A percentile compares a stretch with the other conserved stretches of the same genome.
phyloP scores from a whole-genome alignment of 2,329 filamentous ascomycete species.

The Proliferodiscus dingleyae region DNA sequence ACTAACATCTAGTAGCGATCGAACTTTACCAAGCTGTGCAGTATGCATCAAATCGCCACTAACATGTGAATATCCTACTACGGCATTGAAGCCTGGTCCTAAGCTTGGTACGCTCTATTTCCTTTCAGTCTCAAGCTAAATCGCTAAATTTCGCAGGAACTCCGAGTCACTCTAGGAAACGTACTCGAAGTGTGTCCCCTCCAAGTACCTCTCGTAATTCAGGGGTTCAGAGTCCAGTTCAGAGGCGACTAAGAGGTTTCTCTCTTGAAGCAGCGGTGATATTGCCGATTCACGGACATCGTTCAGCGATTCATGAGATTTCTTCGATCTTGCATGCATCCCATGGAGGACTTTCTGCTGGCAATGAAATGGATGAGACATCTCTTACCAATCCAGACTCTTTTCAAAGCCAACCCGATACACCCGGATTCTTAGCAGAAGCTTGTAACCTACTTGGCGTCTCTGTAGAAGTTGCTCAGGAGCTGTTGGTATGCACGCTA shows the following conservation, averaged over 20 bases:
- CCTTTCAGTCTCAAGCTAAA: not conserved
- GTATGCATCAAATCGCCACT: not conserved
- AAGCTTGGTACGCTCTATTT: slow-evolving; percentile 1
- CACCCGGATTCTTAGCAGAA: not conserved
- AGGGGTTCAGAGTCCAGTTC: not conserved
- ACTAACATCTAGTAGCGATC: not conserved
- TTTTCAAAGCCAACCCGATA: not conserved
- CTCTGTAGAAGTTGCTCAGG: not conserved
- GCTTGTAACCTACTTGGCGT: not conserved
- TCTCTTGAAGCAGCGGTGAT: not conserved
- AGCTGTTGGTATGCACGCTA: not conserved
- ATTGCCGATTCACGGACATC: not conserved
- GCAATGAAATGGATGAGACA: not conserved
- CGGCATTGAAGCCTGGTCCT: slow-evolving; percentile 1
- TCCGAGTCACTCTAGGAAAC: not conserved
- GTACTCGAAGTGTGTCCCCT: not conserved
- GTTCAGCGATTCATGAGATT: not conserved
- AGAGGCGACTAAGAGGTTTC: not conserved
- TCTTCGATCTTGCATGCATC: not conserved
- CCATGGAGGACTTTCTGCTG: not conserved
- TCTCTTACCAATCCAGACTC: not conserved
- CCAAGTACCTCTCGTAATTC: too few relatives aligned
- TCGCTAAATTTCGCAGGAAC: not conserved
- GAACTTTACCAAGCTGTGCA: not conserved
- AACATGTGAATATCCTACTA: slow-evolving; percentile 1